These are phyloP conservation scores for Stephanodiscus triporus DNA, from an alignment of 108 stramenopile species.

Conservation along the genomic window DNA sequence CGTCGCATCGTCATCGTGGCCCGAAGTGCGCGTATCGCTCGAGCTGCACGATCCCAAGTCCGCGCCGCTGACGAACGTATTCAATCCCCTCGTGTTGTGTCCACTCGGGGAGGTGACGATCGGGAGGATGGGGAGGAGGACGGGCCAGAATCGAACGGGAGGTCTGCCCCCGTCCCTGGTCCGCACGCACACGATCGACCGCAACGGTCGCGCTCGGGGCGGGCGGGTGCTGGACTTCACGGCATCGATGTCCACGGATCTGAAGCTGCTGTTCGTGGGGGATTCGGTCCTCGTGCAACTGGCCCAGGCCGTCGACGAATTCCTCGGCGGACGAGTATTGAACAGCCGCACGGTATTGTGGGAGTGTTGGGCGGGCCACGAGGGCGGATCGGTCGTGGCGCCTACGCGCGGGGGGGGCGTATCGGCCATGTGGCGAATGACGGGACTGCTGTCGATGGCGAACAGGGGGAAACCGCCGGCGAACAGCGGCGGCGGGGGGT, in stretches of 20 bases:
- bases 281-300: constrained; percentile 40
- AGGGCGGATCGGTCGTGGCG: constrained; percentile 16
- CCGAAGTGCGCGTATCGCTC: constrained; percentile 15
- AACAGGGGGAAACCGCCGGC: constrained; percentile 21
- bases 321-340: background rate
- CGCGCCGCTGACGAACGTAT: constrained; percentile 7
- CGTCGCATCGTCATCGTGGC: background rate
- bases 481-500: constrained; percentile 31
- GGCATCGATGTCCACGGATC: constrained; percentile 15
- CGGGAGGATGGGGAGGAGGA: background rate
- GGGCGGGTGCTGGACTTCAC: constrained; percentile 30
- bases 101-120: background rate
- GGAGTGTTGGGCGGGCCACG: constrained; percentile 6
- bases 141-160: constrained; percentile 4
- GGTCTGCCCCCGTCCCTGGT: constrained; percentile 11
- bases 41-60: constrained; percentile 18
- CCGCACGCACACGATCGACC: background rate
- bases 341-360: constrained; percentile 1
- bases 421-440: constrained; percentile 26
- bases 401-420: constrained; percentile 33
- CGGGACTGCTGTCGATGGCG: constrained; percentile 8
- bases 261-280: constrained; percentile 28
- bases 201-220: background rate
- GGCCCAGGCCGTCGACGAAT: constrained; percentile 34
- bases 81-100: constrained; percentile 11